Percentiles rank a stretch among this genome's conserved stretches.
Evolutionary conservation across 352 stramenopile species (phyloP).

Genomic region (Phytophthora boehmeriae): DNA sequence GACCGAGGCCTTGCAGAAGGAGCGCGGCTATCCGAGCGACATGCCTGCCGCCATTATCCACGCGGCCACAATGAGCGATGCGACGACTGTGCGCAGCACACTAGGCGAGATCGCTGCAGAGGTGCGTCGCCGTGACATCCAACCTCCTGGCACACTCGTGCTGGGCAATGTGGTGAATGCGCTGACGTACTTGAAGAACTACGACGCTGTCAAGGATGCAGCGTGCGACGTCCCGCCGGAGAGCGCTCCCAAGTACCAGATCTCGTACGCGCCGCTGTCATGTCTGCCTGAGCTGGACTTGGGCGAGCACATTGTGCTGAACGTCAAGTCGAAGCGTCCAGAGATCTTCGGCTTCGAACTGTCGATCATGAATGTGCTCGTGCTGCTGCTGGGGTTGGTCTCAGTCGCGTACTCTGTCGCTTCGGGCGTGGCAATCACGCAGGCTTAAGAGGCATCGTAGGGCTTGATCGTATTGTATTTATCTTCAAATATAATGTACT

Average conservation of each 20-base stretch:
- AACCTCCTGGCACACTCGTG: constrained; percentile 93
- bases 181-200: constrained; percentile 71
- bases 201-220: constrained; percentile 49
- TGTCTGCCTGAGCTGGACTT: constrained; percentile 56
- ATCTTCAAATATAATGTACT: constrained; percentile 12
- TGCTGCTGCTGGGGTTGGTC: constrained; percentile 23
- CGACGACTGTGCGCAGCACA: constrained; percentile 89
- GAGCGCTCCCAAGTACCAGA: constrained; percentile 55
- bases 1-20: constrained; percentile 72
- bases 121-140: constrained; percentile 83
- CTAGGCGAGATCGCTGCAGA: constrained; percentile 91
- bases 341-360: constrained; percentile 30
- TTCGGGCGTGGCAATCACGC: constrained; percentile 20
- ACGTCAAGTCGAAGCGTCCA: constrained; percentile 35
- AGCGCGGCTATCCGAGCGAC: constrained; percentile 89
- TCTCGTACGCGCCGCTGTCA: constrained; percentile 64
- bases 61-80: constrained; percentile 89
- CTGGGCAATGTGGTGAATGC: constrained; percentile 93
- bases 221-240: constrained; percentile 15
- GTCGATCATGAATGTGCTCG: constrained; percentile 24
- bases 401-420: constrained; percentile 35
- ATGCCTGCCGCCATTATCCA: constrained; percentile 95
- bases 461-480: constrained; percentile 11
- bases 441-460: constrained; percentile 8
- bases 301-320: constrained; percentile 65